Percentiles rank a stretch among this genome's conserved stretches.
Evolutionary conservation across 2,329 filamentous ascomycete genomes (phyloP).

Genomic region (Penicillium olsonii): DNA sequence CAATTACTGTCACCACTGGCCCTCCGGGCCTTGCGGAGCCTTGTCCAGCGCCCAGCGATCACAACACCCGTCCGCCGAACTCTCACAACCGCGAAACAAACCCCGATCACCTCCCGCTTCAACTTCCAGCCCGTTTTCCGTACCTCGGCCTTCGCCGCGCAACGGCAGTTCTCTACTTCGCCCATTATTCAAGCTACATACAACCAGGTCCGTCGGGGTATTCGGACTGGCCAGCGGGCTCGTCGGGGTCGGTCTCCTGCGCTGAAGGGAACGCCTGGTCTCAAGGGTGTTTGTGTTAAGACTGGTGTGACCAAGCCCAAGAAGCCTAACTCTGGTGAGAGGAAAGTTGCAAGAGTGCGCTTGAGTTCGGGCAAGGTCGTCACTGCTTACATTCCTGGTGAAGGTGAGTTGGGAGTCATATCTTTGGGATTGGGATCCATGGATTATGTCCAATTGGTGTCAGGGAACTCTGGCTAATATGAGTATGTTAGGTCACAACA

Average conservation of each 20-base stretch:
- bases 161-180: constrained; percentile 60
- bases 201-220: constrained; percentile 74
- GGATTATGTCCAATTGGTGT: not conserved
- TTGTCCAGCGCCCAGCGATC: constrained; percentile 29
- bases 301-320: constrained; percentile 94
- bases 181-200: constrained; percentile 62
- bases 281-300: constrained; percentile 95
- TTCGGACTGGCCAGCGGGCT: constrained; percentile 74
- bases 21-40: constrained; percentile 37
- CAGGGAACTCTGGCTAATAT: constrained; percentile 3
- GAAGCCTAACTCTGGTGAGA: constrained; percentile 97
- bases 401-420: constrained; percentile 57
- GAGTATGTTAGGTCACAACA: constrained; percentile 73
- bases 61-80: constrained; percentile 23
- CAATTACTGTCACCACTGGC: constrained; percentile 36
- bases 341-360: constrained; percentile 90
- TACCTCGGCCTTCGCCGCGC: constrained; percentile 26
- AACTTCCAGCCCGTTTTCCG: constrained; percentile 34
- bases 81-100: constrained; percentile 24
- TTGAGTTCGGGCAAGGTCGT: constrained; percentile 84
- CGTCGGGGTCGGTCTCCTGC: constrained; percentile 89
- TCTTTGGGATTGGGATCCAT: not conserved
- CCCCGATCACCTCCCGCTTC: constrained; percentile 21
- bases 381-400: constrained; percentile 92
- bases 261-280: constrained; percentile 71